Conservation (phyloP, 176 grass and related monocot species). For the sorghum (Sorghum bicolor) region Sorghum_bicolor_NCBIv3 NC_012878.2:3544501-3545000, state of each 20-base stretch:
- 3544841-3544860: background rate
- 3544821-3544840: background rate
- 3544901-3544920: background rate
- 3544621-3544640: background rate
- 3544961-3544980: background rate
- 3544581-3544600: background rate
- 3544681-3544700: background rate
- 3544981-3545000: background rate
- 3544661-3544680: background rate
- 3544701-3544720: background rate
- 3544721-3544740: background rate
- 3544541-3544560: background rate
- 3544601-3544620: too few species aligned
- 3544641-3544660: background rate
- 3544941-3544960: background rate
- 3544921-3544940: background rate
- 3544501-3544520: background rate
- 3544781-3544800: background rate
- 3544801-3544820: background rate
- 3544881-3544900: background rate
- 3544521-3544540: background rate
- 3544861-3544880: background rate
- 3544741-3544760: background rate
- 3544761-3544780: background rate
- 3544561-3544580: background rate